phyloP scores from a whole-genome alignment of 352 stramenopile species.

The Phytophthora pluvialis region DNA sequence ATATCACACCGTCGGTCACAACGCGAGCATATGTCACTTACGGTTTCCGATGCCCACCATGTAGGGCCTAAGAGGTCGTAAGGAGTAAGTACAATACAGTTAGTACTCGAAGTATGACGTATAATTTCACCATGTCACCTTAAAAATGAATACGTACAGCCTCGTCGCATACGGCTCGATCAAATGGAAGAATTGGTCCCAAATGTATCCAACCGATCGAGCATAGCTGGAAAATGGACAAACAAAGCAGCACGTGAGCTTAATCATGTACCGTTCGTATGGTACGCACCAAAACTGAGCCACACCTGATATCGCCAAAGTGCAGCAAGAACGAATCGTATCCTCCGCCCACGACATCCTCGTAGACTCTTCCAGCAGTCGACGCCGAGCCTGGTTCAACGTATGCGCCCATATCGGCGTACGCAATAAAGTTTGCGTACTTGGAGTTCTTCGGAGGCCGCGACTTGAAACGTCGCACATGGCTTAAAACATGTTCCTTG shows the following conservation, averaged over 20 bases:
- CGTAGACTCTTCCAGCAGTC: slow-evolving; percentile 60
- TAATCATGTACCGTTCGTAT: not conserved
- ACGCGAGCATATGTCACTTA: slow-evolving; percentile 34
- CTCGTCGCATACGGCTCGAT: slow-evolving; percentile 73
- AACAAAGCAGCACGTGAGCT: slow-evolving; percentile 1
- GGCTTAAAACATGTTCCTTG: slow-evolving; percentile 54
- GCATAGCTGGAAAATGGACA: slow-evolving; percentile 54
- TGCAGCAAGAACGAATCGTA: slow-evolving; percentile 81
- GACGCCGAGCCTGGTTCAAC: slow-evolving; percentile 53
- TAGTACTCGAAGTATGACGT: not conserved
- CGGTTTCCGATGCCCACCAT: slow-evolving; percentile 84
- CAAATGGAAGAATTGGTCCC: slow-evolving; percentile 80
- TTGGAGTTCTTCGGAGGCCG: slow-evolving; percentile 35
- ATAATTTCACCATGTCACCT: not conserved
- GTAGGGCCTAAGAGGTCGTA: slow-evolving; percentile 51
- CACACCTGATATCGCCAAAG: slow-evolving; percentile 78
- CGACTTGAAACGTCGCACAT: slow-evolving; percentile 48
- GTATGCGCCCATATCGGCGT: slow-evolving; percentile 67
- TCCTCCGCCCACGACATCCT: slow-evolving; percentile 55
- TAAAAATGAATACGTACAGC: slow-evolving; percentile 43
- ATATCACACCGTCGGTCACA: not conserved
- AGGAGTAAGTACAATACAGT: not conserved
- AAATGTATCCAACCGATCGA: slow-evolving; percentile 61
- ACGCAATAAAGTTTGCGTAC: slow-evolving; percentile 65
- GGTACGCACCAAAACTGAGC: not conserved